Evolutionary conservation across 176 grass and related monocot species (phyloP), one percentile per base, ranked within the genome.

Genomic region (Aegilops sharonensis): DNA sequence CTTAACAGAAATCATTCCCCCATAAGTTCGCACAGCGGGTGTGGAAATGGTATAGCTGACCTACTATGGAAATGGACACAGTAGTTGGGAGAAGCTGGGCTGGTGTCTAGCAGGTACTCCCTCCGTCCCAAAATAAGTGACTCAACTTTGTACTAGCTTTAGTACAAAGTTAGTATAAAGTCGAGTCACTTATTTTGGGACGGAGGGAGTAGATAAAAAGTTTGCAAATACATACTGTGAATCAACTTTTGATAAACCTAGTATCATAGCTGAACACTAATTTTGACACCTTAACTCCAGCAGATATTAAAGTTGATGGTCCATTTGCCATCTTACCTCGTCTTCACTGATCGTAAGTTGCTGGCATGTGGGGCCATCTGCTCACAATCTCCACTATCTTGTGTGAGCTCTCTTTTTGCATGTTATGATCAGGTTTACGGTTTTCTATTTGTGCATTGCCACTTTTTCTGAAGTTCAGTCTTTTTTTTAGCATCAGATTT

Each of bases 31-130:
- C 40, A 27, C 4, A 62, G 11, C 18, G 1, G 32, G 65, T 85
- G 68, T 54, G 52, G 81, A 75, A 62, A 65, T 64, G 65, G 70
- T 57, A 78, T n/a, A 30, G 4, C 62, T 86, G 36, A 30, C 23
- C 63, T 64, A 72, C 63, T 64, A 70, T 9, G 64, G 70, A 54
- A 87, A 78, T 78, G 48, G 11, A 39, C 25, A 59, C 71, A 65
- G 11, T 48, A 65, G 17, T 71, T 52, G 47, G 66, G 21, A 64
- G 30, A 66, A 80, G 67, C 59, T 83, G 21, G 64, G 36, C 29
- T 62, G 86, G 79, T 61, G 70, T 34, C 34, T 34, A 52, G 13
- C 25, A 34, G 25, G 63, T 31, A 31, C 31, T 31, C 31, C 31
- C 31, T 31, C 31, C 31, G 31, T 31, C 31, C 31, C 31, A 31